Evolutionary conservation across 2,329 filamentous ascomycete species (phyloP).

Genomic region (Didymella arachidicola): DNA sequence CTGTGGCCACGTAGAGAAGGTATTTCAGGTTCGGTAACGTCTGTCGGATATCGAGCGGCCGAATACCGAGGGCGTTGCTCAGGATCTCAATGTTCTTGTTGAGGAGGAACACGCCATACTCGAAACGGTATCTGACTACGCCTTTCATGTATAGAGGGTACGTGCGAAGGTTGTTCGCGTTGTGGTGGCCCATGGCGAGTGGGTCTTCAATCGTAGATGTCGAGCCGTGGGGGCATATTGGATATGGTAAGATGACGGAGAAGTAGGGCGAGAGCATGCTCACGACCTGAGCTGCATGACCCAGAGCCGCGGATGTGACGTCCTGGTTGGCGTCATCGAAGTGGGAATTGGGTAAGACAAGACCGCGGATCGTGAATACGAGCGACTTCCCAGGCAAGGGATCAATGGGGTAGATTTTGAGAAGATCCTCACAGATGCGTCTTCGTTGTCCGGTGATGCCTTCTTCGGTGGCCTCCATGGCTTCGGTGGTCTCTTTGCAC

Average conservation of each 20-base stretch:
- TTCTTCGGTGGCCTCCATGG: slow-evolving; percentile 66
- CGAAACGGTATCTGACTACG: slow-evolving; percentile 85
- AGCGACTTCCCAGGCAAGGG: slow-evolving; percentile 70
- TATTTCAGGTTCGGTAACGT: slow-evolving; percentile 95
- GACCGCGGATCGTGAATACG: slow-evolving; percentile 81
- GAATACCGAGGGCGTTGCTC: slow-evolving; percentile 70
- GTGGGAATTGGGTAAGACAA: slow-evolving; percentile 80
- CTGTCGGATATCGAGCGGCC: slow-evolving; percentile 87
- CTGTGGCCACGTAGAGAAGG: slow-evolving; percentile 85
- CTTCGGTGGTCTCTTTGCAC: slow-evolving; percentile 61
- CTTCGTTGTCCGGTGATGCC: slow-evolving; percentile 85
- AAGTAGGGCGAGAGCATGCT: slow-evolving; percentile 84
- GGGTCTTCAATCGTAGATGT: slow-evolving; percentile 78
- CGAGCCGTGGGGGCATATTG: slow-evolving; percentile 75
- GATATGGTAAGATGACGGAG: slow-evolving; percentile 79
- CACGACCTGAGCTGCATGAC: slow-evolving; percentile 78
- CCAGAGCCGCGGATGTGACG: slow-evolving; percentile 79
- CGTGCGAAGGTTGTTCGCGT: slow-evolving; percentile 35
- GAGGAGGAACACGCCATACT: slow-evolving; percentile 94
- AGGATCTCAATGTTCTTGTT: slow-evolving; percentile 91
- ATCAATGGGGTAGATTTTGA: slow-evolving; percentile 80
- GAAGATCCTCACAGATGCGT: slow-evolving; percentile 84
- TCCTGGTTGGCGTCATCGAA: slow-evolving; percentile 78
- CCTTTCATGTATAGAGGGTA: slow-evolving; percentile 82
- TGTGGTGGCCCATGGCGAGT: slow-evolving; percentile 61